These are phyloP conservation scores for Hypoxylon crocopeplum DNA, from an alignment of 495 filamentous ascomycete genomes.

Conservation along the genomic window DNA sequence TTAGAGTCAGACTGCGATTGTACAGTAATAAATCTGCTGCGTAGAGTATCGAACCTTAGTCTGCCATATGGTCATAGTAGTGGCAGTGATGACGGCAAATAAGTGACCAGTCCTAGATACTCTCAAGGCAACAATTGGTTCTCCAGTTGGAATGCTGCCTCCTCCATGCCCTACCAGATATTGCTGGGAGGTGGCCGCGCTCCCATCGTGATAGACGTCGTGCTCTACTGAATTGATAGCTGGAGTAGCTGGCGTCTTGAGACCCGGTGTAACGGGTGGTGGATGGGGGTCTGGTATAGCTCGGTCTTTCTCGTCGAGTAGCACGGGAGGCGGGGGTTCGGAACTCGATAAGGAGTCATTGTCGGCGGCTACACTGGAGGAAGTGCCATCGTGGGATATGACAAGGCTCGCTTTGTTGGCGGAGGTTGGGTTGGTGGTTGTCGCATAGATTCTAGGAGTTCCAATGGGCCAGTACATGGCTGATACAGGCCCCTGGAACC, in stretches of 20 bases:
- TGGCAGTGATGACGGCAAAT: slow-evolving; percentile 86
- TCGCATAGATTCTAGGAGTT: slow-evolving; percentile 86
- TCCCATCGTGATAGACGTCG: slow-evolving; percentile 46
- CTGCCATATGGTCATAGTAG: slow-evolving; percentile 91
- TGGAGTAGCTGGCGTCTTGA: slow-evolving; percentile 57
- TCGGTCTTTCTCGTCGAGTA: slow-evolving; percentile 38
- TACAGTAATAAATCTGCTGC: not conserved
- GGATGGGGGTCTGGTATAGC: slow-evolving; percentile 24
- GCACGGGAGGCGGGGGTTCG: slow-evolving; percentile 37
- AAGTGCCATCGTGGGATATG: slow-evolving; percentile 53
- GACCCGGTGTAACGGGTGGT: slow-evolving; percentile 49
- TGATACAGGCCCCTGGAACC: slow-evolving; percentile 42
- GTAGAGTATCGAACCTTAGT: slow-evolving; percentile 72
- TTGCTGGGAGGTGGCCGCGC: slow-evolving; percentile 21
- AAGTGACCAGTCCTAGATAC: slow-evolving; percentile 83
- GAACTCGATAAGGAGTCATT: slow-evolving; percentile 45
- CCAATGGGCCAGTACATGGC: slow-evolving; percentile 98
- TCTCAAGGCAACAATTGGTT: slow-evolving; percentile 74
- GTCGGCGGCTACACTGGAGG: slow-evolving; percentile 27
- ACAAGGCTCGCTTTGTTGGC: slow-evolving; percentile 44
- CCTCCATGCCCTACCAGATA: slow-evolving; percentile 29
- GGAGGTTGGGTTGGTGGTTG: slow-evolving; percentile 63
- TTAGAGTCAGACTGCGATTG: slow-evolving; percentile 38
- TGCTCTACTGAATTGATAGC: slow-evolving; percentile 61
- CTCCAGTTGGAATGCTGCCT: slow-evolving; percentile 47